Percentiles rank a stretch among this genome's conserved stretches.
These are phyloP conservation scores for Alliaria petiolata DNA, from an alignment of 345 rosid species.

Conservation along the genomic window DNA sequence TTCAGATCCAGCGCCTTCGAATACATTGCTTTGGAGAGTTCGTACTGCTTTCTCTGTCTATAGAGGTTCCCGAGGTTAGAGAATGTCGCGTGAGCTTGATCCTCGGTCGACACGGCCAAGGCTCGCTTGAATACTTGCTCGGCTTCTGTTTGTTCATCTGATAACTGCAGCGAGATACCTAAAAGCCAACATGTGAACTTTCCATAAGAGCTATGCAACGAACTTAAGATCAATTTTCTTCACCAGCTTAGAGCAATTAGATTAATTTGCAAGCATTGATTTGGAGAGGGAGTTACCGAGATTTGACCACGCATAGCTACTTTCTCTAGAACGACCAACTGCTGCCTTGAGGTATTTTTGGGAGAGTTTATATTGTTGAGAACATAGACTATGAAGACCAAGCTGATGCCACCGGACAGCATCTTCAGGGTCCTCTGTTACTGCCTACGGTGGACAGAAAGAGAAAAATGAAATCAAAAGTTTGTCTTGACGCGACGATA, in stretches of 20 bases:
- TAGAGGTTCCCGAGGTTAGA: slow-evolving; percentile 95
- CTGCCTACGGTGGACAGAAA: slow-evolving; percentile 28
- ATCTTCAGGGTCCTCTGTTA: slow-evolving; percentile 82
- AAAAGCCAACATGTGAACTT: slow-evolving; percentile 5
- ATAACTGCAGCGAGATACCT: slow-evolving; percentile 85
- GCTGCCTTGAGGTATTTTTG: slow-evolving; percentile 90
- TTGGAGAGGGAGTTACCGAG: slow-evolving; percentile 47
- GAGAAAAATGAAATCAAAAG: background rate
- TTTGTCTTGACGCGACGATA: background rate
- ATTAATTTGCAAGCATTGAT: too few relatives aligned
- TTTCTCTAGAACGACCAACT: slow-evolving; percentile 52
- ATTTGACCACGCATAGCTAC: slow-evolving; percentile 86
- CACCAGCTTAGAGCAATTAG: background rate
- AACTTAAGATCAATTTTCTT: slow-evolving; percentile 1
- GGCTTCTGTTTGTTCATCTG: slow-evolving; percentile 46
- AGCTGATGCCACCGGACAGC: slow-evolving; percentile 92
- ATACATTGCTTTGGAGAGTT: slow-evolving; percentile 87
- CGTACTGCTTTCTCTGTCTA: slow-evolving; percentile 68
- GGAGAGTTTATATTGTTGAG: slow-evolving; percentile 67
- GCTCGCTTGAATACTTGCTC: slow-evolving; percentile 36
- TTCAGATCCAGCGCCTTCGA: slow-evolving; percentile 74
- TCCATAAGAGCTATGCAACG: background rate
- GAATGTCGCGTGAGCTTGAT: slow-evolving; percentile 64
- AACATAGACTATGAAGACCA: slow-evolving; percentile 82
- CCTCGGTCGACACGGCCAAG: slow-evolving; percentile 53